A percentile compares a stretch with the other conserved stretches of the same genome.
These are phyloP conservation scores for Hypericum androsaemum DNA, from an alignment of 345 rosid genomes.

Conservation along the genomic window DNA sequence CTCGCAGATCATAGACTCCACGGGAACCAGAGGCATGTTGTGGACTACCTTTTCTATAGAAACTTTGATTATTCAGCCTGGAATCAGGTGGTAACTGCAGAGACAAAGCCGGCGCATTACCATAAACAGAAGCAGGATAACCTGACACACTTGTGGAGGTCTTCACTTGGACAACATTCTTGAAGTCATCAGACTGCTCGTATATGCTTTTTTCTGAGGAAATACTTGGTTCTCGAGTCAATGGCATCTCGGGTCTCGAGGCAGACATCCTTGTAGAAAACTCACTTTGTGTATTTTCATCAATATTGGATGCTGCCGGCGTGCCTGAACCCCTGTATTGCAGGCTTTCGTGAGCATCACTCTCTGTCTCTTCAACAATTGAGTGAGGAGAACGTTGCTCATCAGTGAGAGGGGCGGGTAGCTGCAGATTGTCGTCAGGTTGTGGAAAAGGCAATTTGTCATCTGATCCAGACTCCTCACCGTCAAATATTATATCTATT, in stretches of 20 bases:
- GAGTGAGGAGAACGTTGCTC: constrained; percentile 85
- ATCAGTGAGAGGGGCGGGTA: constrained; percentile 52
- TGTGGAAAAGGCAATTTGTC: constrained; percentile 85
- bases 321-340: constrained; percentile 64
- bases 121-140: constrained; percentile 42
- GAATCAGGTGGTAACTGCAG: constrained; percentile 45
- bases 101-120: constrained; percentile 31
- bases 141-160: constrained; percentile 33
- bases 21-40: constrained; percentile 52
- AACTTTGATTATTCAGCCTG: constrained; percentile 49
- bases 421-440: constrained; percentile 78
- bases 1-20: constrained; percentile 65
- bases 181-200: constrained; percentile 63
- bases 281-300: constrained; percentile 75
- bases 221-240: constrained; percentile 71
- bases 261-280: constrained; percentile 85
- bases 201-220: constrained; percentile 69
- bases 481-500: constrained; percentile 91
- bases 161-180: constrained; percentile 37
- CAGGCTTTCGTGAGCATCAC: constrained; percentile 58
- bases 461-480: constrained; percentile 84
- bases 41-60: constrained; percentile 51
- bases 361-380: constrained; percentile 88
- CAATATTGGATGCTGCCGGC: constrained; percentile 54
- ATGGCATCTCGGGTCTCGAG: constrained; percentile 57